These are phyloP conservation scores for Trichoderma arundinaceum DNA, from an alignment of 2,329 filamentous ascomycete species.

Conservation along the genomic window DNA sequence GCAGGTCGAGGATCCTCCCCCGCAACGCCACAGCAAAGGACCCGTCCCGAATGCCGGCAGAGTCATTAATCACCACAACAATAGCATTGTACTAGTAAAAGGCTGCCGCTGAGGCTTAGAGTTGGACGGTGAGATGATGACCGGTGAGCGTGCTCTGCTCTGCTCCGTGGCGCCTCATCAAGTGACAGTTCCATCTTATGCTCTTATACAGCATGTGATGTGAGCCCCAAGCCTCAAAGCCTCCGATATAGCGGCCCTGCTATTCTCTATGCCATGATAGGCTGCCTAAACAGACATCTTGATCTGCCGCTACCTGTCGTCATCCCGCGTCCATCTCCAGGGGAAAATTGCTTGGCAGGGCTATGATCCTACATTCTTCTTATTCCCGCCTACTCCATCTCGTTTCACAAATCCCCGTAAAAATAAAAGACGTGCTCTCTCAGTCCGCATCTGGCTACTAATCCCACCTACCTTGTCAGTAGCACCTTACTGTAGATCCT, in stretches of 20 bases:
- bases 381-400: neutral
- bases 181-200: too few relatives aligned
- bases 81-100: neutral
- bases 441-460: neutral
- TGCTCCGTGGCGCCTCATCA: too few relatives aligned
- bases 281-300: too few relatives aligned
- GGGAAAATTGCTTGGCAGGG: conserved; percentile 8
- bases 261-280: neutral
- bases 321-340: neutral
- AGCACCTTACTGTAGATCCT: neutral
- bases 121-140: too few relatives aligned
- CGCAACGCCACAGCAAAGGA: neutral
- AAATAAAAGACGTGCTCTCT: neutral
- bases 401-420: neutral
- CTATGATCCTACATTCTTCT: neutral
- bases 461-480: conserved; percentile 17
- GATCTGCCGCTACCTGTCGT: neutral
- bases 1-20: neutral
- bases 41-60: neutral
- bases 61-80: neutral
- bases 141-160: too few relatives aligned
- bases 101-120: neutral
- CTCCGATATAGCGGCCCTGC: too few relatives aligned
- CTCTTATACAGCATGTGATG: too few relatives aligned
- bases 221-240: too few relatives aligned